Evolutionary conservation across 1,284 basidiomycete species (phyloP).

Genomic region (Ganoderma resinaceum): DNA sequence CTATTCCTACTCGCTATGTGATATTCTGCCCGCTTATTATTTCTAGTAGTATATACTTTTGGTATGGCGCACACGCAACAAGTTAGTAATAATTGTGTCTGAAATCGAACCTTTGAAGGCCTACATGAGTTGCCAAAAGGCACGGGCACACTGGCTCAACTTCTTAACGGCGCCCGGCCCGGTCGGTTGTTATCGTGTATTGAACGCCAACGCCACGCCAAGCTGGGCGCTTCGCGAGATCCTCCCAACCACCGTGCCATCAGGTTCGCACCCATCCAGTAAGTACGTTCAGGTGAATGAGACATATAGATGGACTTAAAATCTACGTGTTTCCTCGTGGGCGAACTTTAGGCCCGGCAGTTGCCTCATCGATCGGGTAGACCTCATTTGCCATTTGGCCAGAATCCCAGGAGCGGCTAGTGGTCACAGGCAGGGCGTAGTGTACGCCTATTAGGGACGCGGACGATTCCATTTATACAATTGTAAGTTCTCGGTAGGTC

Average conservation of each 20-base stretch:
- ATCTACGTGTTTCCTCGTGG: neutral
- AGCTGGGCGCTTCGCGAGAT: neutral
- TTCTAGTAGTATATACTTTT: no score
- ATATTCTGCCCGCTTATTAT: no score
- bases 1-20: no score
- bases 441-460: neutral
- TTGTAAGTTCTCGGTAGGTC: no score
- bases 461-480: neutral
- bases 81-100: no score
- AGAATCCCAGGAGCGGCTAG: neutral
- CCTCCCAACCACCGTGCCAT: neutral
- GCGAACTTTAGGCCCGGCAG: neutral
- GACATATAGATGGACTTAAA: neutral
- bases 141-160: no score
- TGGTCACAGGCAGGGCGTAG: neutral
- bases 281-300: neutral
- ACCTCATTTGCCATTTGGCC: neutral
- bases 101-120: no score
- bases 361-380: neutral
- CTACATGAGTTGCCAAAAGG: no score
- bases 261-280: neutral
- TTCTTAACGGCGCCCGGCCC: no score
- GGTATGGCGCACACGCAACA: no score
- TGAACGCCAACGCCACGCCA: conserved; percentile 3
- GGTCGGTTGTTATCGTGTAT: neutral